Evolutionary conservation across 2,329 filamentous ascomycete genomes (phyloP).

Genomic region (Colletotrichum cuscutae): DNA sequence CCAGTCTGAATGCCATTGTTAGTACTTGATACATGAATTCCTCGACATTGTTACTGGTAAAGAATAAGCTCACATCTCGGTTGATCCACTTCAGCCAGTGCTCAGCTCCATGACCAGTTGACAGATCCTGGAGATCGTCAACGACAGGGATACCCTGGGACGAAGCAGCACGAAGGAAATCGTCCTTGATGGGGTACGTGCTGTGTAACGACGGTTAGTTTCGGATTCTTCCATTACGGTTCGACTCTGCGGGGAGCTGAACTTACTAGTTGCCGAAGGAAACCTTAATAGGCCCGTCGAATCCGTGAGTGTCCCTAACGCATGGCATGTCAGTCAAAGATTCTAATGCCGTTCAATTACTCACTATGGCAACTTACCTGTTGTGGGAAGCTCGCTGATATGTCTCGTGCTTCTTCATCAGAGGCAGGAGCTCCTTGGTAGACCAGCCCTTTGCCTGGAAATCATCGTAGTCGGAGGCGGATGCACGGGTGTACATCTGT

Average conservation of each 20-base stretch:
- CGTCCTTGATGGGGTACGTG: slow-evolving; percentile 84
- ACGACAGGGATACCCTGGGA: slow-evolving; percentile 79
- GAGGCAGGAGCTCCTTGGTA: slow-evolving; percentile 77
- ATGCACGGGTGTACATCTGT: slow-evolving; percentile 78
- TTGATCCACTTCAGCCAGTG: slow-evolving; percentile 92
- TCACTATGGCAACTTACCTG: slow-evolving; percentile 45
- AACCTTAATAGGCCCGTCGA: slow-evolving; percentile 84
- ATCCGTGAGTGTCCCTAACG: slow-evolving; percentile 74
- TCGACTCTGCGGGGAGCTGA: neutral
- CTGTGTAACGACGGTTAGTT: slow-evolving; percentile 40
- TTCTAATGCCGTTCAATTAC: neutral
- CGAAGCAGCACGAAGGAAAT: slow-evolving; percentile 79
- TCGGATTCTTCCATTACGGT: neutral
- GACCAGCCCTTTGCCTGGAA: slow-evolving; percentile 85
- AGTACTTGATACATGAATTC: neutral
- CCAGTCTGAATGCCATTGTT: slow-evolving; percentile 59
- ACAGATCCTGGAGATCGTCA: slow-evolving; percentile 80
- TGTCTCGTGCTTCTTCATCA: slow-evolving; percentile 85
- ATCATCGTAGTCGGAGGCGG: slow-evolving; percentile 79
- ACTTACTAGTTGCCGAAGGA: slow-evolving; percentile 78
- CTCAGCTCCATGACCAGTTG: slow-evolving; percentile 76
- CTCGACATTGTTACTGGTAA: neutral
- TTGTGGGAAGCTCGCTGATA: slow-evolving; percentile 76
- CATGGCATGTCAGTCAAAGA: neutral
- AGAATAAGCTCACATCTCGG: slow-evolving; percentile 56